Evolutionary conservation across 164 flowering plant species (phyloP).

Genomic region (Kalanchoe fedtschenkoi): DNA sequence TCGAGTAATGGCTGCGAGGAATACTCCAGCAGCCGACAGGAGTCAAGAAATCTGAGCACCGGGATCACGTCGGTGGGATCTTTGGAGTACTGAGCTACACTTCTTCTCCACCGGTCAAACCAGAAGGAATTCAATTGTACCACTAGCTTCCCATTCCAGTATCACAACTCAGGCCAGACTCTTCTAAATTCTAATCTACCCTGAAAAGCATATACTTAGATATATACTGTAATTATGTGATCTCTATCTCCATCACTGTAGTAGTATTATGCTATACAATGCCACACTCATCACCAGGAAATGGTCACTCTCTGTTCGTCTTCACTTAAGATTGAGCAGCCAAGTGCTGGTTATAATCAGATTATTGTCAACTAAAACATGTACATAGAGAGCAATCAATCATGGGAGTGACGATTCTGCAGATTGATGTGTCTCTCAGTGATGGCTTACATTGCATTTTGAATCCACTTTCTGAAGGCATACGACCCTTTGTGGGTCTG

Average conservation of each 20-base stretch:
- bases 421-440: background rate
- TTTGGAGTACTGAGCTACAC: constrained; percentile 39
- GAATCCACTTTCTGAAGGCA: background rate
- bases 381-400: background rate
- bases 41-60: constrained; percentile 42
- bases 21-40: constrained; percentile 29
- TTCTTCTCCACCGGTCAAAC: background rate
- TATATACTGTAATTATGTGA: constrained; percentile 32
- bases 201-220: constrained; percentile 13
- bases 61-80: constrained; percentile 65
- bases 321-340: background rate
- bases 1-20: constrained; percentile 5
- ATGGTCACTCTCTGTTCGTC: background rate
- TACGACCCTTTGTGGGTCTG: background rate
- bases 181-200: constrained; percentile 14
- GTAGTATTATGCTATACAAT: constrained; percentile 3
- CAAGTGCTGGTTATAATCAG: background rate
- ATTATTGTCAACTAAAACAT: background rate
- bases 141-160: constrained; percentile 15
- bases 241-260: constrained; percentile 4
- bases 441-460: background rate
- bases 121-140: constrained; percentile 7
- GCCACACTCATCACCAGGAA: background rate
- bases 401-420: background rate
- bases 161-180: constrained; percentile 13